A percentile compares a stretch with the other conserved stretches of the same genome.
phyloP scores from a whole-genome alignment of 2,329 filamentous ascomycete species.

The Coleophoma eucalyptorum region DNA sequence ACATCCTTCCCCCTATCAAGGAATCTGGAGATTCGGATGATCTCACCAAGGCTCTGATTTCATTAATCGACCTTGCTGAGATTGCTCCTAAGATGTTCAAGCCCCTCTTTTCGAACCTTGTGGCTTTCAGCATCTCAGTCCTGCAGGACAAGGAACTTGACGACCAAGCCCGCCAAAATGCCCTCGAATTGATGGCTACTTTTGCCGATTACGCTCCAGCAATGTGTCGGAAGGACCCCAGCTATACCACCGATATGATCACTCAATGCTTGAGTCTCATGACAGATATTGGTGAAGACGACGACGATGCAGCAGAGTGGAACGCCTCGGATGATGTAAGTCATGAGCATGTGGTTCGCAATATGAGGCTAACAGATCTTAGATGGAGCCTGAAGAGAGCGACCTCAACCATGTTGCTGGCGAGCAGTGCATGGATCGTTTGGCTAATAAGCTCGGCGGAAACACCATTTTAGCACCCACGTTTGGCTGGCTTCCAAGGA shows the following conservation, averaged over 20 bases:
- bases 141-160: constrained; percentile 94
- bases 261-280: constrained; percentile 96
- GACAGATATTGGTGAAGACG: constrained; percentile 93
- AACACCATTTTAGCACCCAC: constrained; percentile 87
- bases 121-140: constrained; percentile 88
- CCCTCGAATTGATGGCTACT: constrained; percentile 94
- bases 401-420: constrained; percentile 97
- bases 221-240: constrained; percentile 92
- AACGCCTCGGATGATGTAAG: constrained; percentile 84
- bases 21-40: constrained; percentile 87
- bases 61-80: constrained; percentile 92
- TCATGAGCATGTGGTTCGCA: constrained; percentile 12
- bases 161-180: constrained; percentile 88
- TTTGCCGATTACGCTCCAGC: constrained; percentile 93
- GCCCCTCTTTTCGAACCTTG: constrained; percentile 84
- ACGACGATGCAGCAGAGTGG: constrained; percentile 94
- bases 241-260: constrained; percentile 94
- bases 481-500: constrained; percentile 93
- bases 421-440: constrained; percentile 96
- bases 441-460: constrained; percentile 97
- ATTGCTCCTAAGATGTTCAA: constrained; percentile 98
- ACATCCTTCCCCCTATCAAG: constrained; percentile 91
- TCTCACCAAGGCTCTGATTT: constrained; percentile 82
- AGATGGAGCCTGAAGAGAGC: constrained; percentile 93
- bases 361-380: constrained; percentile 22